A percentile compares a stretch with the other conserved stretches of the same genome.
Evolutionary conservation across 2,329 filamentous ascomycete genomes (phyloP).

Genomic region (Plectosphaerella plurivora): DNA sequence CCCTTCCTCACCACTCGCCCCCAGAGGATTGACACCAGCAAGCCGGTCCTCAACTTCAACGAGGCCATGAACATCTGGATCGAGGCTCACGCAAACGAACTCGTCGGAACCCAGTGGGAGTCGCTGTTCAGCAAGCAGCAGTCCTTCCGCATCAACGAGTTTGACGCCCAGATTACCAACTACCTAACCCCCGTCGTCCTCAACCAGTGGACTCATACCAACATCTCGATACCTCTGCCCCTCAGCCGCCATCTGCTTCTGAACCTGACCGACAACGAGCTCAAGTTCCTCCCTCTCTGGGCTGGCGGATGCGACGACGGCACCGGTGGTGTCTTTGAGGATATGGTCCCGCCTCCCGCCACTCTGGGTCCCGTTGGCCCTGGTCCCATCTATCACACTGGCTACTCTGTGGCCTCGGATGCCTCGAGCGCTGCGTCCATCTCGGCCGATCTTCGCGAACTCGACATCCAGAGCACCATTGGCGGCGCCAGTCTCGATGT

Average conservation of each 20-base stretch:
- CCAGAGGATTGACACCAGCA: neutral
- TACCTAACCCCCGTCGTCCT: conserved; percentile 13
- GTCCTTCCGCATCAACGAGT: neutral
- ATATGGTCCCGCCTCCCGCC: conserved; percentile 32
- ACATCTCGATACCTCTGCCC: neutral
- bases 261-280: conserved; percentile 50
- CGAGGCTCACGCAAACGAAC: neutral
- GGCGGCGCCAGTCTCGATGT: conserved; percentile 29
- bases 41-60: neutral
- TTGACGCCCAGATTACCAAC: conserved; percentile 17
- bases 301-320: conserved; percentile 52
- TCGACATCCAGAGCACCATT: conserved; percentile 26
- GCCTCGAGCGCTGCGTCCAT: conserved; percentile 22
- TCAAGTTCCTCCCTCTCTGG: conserved; percentile 62
- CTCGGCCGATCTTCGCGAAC: conserved; percentile 19
- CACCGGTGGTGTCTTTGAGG: conserved; percentile 42
- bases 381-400: conserved; percentile 43
- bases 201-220: neutral
- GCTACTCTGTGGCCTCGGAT: conserved; percentile 28
- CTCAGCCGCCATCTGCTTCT: conserved; percentile 44
- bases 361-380: conserved; percentile 41
- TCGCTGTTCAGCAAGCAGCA: neutral
- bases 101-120: neutral
- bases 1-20: neutral
- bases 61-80: neutral